These are phyloP conservation scores for Thelephora ganbajun DNA, from an alignment of 768 basidiomycete species.

Conservation along the genomic window DNA sequence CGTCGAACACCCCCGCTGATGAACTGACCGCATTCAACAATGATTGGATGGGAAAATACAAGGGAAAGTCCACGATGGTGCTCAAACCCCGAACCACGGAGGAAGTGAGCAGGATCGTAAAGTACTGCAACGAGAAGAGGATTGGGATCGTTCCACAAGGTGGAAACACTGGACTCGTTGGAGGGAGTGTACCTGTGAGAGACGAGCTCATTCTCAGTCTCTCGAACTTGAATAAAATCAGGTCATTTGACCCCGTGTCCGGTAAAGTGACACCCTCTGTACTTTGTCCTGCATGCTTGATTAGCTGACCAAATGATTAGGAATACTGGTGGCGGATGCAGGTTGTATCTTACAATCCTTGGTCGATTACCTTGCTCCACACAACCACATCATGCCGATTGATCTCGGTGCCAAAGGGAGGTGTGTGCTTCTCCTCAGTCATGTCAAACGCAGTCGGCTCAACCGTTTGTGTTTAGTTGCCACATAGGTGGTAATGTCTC, in stretches of 20 bases:
- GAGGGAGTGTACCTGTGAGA: conserved; percentile 79
- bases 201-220: conserved; percentile 84
- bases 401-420: conserved; percentile 95
- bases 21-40: conserved; percentile 73
- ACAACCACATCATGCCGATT: conserved; percentile 92
- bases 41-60: conserved; percentile 96
- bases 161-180: conserved; percentile 96
- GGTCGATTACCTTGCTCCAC: conserved; percentile 71
- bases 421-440: conserved; percentile 21
- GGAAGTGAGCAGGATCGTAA: conserved; percentile 80
- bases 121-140: conserved; percentile 67
- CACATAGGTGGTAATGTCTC: conserved; percentile 97
- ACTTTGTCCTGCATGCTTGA: conserved; percentile 3
- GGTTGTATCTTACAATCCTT: conserved; percentile 87
- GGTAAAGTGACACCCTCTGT: conserved; percentile 27
- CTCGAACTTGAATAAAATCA: conserved; percentile 67
- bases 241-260: conserved; percentile 74
- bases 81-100: conserved; percentile 79
- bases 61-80: conserved; percentile 72
- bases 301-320: conserved; percentile 22
- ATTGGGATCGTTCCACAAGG: conserved; percentile 96
- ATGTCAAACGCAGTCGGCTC: not conserved
- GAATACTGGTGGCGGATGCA: conserved; percentile 85
- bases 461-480: conserved; percentile 37
- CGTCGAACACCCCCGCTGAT: conserved; percentile 28